Evolutionary conservation across 2,329 filamentous ascomycete species (phyloP), one percentile per base, ranked within the genome.

Genomic region (Phialophora verrucosa): DNA sequence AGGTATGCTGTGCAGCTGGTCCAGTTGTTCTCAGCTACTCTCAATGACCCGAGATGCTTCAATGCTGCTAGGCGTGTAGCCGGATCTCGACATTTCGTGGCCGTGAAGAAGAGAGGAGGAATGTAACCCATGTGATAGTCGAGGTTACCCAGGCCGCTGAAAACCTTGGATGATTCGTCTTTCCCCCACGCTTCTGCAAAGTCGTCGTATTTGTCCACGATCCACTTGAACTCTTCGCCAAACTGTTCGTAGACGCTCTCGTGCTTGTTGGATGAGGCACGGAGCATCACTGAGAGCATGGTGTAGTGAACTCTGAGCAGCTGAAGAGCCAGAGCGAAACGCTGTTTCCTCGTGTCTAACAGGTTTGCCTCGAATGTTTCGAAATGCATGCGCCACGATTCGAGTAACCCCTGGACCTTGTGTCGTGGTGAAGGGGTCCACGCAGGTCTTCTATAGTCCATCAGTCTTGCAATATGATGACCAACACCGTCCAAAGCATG

Each of bases 41-140:
- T 32, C 23, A 69, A 42, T 20, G 55, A 47, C 12, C 58, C 51
- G 12, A 69, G 42, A 11, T 66, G 64, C 12, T 55, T 62, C 58
- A 67, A 49, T 3, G 69, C 66, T 4, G 64, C 57, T 23, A 62
- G 31, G 25, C 65, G 55, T 17, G 65, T 62, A 11, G 27, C 55
- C 25, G 56, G 63, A 59, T 69, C 63, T 1, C 68, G 67, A 35
- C 67, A 71, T 27, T 68, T 70, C 27, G 59, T 70, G 11, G 69
- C 68, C 3, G 69, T 67, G 38, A 68, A 66, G 55, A 71, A 71
- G 17, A 71, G 56, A 23, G 69, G 68, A 23, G 69, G 60, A 38
- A 71, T 71, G 31, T 64, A 66, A 5, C 67, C 67, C 31, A 63
- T 60, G 51, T 69, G 63, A 42, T 64, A 64, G 8, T 64, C 67